Evolutionary conservation across 495 filamentous ascomycete species (phyloP).

Genomic region (Lepidopterella palustris): DNA sequence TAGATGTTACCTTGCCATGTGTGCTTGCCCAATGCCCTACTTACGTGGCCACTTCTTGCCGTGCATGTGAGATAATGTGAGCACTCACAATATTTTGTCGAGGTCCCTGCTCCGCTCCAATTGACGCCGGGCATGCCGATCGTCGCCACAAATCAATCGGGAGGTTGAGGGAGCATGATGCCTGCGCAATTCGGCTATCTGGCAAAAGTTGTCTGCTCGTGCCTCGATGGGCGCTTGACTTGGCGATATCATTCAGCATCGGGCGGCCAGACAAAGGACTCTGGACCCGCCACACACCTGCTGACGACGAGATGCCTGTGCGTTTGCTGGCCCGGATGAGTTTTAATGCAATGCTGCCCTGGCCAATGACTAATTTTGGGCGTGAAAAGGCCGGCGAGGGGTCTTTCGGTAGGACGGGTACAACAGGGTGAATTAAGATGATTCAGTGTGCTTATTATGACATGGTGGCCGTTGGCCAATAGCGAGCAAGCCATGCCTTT

Average conservation of each 20-base stretch:
- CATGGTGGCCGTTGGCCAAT: background rate
- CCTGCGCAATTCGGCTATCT: constrained; percentile 13
- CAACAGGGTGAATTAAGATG: background rate
- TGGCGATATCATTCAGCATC: constrained; percentile 6
- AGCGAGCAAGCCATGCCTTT: background rate
- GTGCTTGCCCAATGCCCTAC: constrained; percentile 7
- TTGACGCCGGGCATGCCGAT: background rate
- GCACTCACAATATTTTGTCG: background rate
- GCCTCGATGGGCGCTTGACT: background rate
- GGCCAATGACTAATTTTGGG: background rate
- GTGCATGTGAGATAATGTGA: background rate
- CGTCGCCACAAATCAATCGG: background rate
- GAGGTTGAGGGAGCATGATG: background rate
- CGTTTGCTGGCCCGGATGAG: background rate
- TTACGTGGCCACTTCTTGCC: constrained; percentile 10
- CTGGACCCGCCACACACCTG: background rate
- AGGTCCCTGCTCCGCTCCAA: background rate
- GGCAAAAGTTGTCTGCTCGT: constrained; percentile 14
- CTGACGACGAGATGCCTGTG: background rate
- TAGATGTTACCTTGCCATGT: constrained; percentile 13
- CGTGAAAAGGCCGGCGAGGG: background rate
- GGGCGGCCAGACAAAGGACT: background rate
- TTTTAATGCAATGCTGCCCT: background rate
- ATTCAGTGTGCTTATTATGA: too few species aligned
- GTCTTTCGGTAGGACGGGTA: background rate